Percentiles rank a stretch among this genome's conserved stretches.
Conservation (phyloP, 257 asterid genomes). For the Echium plantagineum region DNA sequence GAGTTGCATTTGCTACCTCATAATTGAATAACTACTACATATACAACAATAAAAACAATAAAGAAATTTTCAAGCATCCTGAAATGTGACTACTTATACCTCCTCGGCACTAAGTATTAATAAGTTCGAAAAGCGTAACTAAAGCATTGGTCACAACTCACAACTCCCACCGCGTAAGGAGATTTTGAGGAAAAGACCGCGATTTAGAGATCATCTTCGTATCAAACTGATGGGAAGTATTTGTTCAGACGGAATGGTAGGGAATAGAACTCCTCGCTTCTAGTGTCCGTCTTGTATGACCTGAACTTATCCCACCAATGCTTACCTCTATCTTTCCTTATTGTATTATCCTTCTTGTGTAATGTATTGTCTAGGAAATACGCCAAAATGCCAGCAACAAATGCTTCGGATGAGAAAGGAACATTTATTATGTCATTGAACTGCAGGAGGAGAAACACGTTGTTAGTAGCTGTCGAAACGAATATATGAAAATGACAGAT, state of each 20-base stretch:
- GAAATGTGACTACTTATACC: not conserved
- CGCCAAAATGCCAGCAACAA: slow-evolving; percentile 56
- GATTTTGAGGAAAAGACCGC: not conserved
- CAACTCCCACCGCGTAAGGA: not conserved
- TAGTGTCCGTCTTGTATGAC: slow-evolving; percentile 47
- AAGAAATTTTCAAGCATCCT: not conserved
- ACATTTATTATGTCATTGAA: slow-evolving; percentile 61
- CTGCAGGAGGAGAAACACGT: slow-evolving; percentile 17
- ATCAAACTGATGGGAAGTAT: slow-evolving; percentile 67
- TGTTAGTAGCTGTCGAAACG: not conserved
- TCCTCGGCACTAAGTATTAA: not conserved
- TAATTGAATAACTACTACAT: not conserved
- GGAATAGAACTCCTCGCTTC: slow-evolving; percentile 75
- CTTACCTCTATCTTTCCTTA: slow-evolving; percentile 67
- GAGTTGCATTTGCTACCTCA: not conserved
- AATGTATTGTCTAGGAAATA: slow-evolving; percentile 63
- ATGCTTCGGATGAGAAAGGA: slow-evolving; percentile 68
- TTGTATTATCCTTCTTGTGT: slow-evolving; percentile 40
- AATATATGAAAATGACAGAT: not conserved
- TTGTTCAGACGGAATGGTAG: slow-evolving; percentile 79
- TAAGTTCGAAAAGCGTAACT: not conserved
- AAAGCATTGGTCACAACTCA: not conserved
- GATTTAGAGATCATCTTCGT: not conserved
- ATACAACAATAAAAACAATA: not conserved
- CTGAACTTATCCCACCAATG: slow-evolving; percentile 88